Evolutionary conservation across 1,284 basidiomycete genomes (phyloP).

Genomic region (Apiotrichum sp.): DNA sequence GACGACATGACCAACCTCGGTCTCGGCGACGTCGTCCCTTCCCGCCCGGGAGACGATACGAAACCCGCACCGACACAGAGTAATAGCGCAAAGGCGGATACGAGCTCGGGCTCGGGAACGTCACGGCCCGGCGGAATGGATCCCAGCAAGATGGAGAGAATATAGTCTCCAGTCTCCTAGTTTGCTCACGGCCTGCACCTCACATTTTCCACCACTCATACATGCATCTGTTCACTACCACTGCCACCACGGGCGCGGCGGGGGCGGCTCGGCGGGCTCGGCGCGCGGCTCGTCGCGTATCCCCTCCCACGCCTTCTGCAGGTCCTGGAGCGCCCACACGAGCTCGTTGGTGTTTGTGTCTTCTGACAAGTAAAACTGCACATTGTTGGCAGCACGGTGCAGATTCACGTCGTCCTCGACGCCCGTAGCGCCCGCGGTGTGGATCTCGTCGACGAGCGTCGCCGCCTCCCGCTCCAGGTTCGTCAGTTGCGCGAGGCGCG

Average conservation of each 20-base stretch:
- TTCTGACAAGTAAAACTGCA: slow-evolving; percentile 35
- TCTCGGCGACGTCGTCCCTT: slow-evolving; percentile 50
- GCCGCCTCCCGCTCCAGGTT: neutral
- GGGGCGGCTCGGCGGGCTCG: slow-evolving; percentile 6
- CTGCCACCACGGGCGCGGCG: slow-evolving; percentile 1
- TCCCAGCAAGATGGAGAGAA: slow-evolving; percentile 2
- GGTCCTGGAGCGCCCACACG: slow-evolving; percentile 24
- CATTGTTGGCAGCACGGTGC: slow-evolving; percentile 24
- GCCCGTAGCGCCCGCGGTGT: slow-evolving; percentile 10
- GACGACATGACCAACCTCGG: slow-evolving; percentile 86
- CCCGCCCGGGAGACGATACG: neutral
- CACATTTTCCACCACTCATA: neutral
- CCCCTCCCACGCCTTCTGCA: slow-evolving; percentile 33
- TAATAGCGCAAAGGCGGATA: neutral
- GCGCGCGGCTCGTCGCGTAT: slow-evolving; percentile 16
- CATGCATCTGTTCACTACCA: neutral
- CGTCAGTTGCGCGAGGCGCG: slow-evolving; percentile 4
- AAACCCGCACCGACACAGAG: neutral
- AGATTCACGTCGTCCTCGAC: slow-evolving; percentile 26
- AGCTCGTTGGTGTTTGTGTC: slow-evolving; percentile 35
- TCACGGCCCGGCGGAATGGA: neutral
- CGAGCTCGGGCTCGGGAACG: no score
- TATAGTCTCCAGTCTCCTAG: slow-evolving; percentile 1
- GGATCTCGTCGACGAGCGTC: slow-evolving; percentile 17
- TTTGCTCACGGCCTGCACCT: neutral